phyloP scores from a whole-genome alignment of 106 monocot genomes.

The Dendrobium huoshanense region DNA sequence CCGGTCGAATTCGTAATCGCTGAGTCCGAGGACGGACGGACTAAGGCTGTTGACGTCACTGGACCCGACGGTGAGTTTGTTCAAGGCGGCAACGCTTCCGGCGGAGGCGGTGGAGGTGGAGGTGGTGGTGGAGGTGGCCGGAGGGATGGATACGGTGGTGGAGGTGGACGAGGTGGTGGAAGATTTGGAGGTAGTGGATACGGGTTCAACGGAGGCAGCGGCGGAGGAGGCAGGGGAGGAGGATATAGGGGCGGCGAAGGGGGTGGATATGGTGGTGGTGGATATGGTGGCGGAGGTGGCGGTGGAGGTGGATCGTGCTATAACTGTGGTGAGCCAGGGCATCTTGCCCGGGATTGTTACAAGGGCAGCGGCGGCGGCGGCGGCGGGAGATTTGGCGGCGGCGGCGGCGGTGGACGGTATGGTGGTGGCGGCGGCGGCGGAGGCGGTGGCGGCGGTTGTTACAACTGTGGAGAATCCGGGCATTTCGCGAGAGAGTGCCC shows the following conservation, averaged over 20 bases:
- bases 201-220: not conserved
- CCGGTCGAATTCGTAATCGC: constrained; percentile 20
- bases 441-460: constrained; percentile 14
- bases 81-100: constrained; percentile 5
- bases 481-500: constrained; percentile 15
- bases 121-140: not conserved
- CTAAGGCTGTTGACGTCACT: constrained; percentile 26
- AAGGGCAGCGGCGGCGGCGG: constrained; percentile 7
- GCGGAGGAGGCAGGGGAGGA: not conserved
- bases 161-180: constrained; percentile 8
- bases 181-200: constrained; percentile 3
- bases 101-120: constrained; percentile 5
- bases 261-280: constrained; percentile 9
- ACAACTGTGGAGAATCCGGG: constrained; percentile 10
- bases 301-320: constrained; percentile 36
- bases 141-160: not conserved
- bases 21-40: constrained; percentile 22
- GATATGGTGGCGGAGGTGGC: constrained; percentile 4
- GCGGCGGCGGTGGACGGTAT: constrained; percentile 13
- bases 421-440: constrained; percentile 11
- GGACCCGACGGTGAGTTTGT: constrained; percentile 12
- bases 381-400: not conserved
- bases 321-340: constrained; percentile 38
- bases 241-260: not conserved
- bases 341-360: constrained; percentile 40